Percentiles rank a stretch among this genome's conserved stretches.
Conservation (phyloP, 2,329 filamentous ascomycete genomes). For the Sporothrix schenckii region DNA sequence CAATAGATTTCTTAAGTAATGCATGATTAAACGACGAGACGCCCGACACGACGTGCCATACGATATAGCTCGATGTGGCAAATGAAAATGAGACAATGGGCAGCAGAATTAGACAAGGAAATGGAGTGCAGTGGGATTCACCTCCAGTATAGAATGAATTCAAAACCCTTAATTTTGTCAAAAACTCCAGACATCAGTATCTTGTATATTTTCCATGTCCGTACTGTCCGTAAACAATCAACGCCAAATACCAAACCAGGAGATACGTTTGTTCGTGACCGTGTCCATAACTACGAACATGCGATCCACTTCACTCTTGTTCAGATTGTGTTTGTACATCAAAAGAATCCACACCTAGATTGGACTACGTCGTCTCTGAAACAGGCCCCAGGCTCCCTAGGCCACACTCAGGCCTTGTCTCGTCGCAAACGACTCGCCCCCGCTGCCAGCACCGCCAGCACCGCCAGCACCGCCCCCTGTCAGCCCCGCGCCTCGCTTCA, state of each 20-base stretch:
- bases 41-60: background rate
- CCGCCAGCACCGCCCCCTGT: slow-evolving; percentile 35
- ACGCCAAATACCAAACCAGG: background rate
- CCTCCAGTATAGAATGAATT: background rate
- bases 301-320: background rate
- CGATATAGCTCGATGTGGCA: no score
- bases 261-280: background rate
- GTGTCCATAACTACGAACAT: background rate
- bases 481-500: slow-evolving; percentile 47
- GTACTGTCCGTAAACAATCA: background rate
- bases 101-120: background rate
- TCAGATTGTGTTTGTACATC: background rate
- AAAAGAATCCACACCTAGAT: background rate
- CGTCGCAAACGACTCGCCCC: slow-evolving; percentile 5
- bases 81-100: background rate
- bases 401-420: slow-evolving; percentile 48
- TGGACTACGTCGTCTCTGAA: background rate
- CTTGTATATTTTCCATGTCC: background rate
- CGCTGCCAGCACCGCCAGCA: background rate
- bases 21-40: background rate
- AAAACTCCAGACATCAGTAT: background rate
- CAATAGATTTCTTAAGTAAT: background rate
- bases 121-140: background rate
- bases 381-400: slow-evolving; percentile 28
- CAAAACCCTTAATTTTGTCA: background rate